phyloP scores from a whole-genome alignment of 1,139 yeast genomes.

The Taiozyma sp. region DNA sequence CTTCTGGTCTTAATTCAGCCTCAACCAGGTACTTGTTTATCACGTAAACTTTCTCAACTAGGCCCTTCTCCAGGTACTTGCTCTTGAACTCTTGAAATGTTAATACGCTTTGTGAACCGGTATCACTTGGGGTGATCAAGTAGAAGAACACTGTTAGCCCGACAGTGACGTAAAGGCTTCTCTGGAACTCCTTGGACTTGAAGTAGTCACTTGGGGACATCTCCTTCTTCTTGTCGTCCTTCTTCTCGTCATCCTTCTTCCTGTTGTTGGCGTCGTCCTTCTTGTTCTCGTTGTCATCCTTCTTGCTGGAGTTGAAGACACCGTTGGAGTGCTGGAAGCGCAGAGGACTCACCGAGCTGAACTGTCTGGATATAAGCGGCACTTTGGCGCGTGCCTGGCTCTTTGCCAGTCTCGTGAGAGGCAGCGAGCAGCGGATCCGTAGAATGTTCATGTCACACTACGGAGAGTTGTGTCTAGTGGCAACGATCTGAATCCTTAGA shows the following conservation, averaged over 20 bases:
- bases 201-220: constrained; percentile 30
- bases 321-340: neutral
- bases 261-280: neutral
- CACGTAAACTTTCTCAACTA: constrained; percentile 72
- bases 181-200: constrained; percentile 35
- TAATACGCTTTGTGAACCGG: constrained; percentile 39
- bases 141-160: constrained; percentile 34
- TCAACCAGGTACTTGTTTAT: constrained; percentile 77
- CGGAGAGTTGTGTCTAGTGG: neutral
- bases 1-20: constrained; percentile 63
- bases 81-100: constrained; percentile 91
- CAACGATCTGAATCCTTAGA: neutral
- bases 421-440: neutral
- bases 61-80: constrained; percentile 77
- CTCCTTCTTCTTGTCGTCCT: constrained; percentile 24
- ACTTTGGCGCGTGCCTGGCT: neutral
- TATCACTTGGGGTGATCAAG: constrained; percentile 27
- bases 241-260: constrained; percentile 13
- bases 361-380: neutral
- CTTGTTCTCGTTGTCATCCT: neutral
- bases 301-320: neutral
- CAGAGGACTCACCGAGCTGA: neutral
- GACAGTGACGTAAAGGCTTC: constrained; percentile 31
- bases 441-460: neutral
- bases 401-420: neutral